Evolutionary conservation across 2,329 filamentous ascomycete genomes (phyloP), one percentile per base, ranked within the genome.

Genomic region (Akanthomyces muscarius): DNA sequence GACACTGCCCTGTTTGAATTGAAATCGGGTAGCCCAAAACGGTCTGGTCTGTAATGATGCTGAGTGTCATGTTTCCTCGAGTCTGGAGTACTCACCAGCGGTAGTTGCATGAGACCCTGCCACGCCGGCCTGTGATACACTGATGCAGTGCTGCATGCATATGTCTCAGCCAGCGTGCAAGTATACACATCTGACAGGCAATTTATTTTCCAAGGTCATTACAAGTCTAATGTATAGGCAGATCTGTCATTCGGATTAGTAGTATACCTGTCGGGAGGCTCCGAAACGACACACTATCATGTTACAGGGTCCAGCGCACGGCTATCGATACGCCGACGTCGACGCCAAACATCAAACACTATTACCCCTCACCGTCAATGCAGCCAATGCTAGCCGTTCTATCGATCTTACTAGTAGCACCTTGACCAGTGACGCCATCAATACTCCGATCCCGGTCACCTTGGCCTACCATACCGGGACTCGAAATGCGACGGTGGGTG

Each of bases 311-410:
- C n/a, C 13, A 5, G 42, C 42, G 59, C 59, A 61, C 59, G 59
- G 59, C 54, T 61, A 45, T 45, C 58, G 18, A 47, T 28, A 25
- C 28, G 42, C 21, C 28, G 4, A 54, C 51, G 42, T 61, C 28
- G 4, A 54, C 51, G 42, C 54, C 50, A 54, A 61, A 61, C 58
- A 61, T 53, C 36, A 61, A 61, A 54, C 51, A 55, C 41, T 14
- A 14, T 11, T 23, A 21, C 59, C 59, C 59, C 51, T 61, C 59
- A 36, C 28, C 13, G 45, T 33, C 28, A 51, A 38, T 42, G 38
- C 38, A 5, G 14, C 38, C 38, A 33, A 44, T 18, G 16, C 25
- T 45, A 13, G 36, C 2, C 18, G 18, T 18, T 44, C 33, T 42
- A 16, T 47, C 11, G 25, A 36, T 28, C 33, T 16, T 56, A 25